Evolutionary conservation across 306 rosid genomes (phyloP), one percentile per base, ranked within the genome.

Genomic region (Heteromeles arbutifolia): DNA sequence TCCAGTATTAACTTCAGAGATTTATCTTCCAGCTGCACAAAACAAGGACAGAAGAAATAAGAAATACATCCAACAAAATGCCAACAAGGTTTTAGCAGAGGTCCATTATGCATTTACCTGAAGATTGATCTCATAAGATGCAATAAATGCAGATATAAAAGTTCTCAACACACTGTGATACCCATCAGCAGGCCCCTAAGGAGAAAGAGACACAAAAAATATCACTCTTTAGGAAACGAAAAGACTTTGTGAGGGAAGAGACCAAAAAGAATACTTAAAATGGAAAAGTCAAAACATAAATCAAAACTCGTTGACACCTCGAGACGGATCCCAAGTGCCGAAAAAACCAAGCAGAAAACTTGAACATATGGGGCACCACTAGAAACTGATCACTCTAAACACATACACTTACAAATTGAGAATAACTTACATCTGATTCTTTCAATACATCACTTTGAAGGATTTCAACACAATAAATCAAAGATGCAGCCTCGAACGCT

Each of bases 111-210:
- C 29, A 70, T 62, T 79, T 85, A 92, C 98, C 97, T 86, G 91
- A 80, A 90, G 83, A 77, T 83, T 92, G 82, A 92, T 84, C 84
- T 92, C 98, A 86, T 95, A 95, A 57, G 97, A 90, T 74, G 97
- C 97, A 85, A 95, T 82, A 83, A 92, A 90, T 69, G 97, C 93
- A 84, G 97, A 92, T 74, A 92, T 64, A 82, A 86, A 84, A 72
- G 98, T 90, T 86, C 97, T 90, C 80, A 95, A 84, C 74, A 95
- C 96, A 89, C 97, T 87, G 32, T 89, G 88, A 81, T 90, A 92
- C 68, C 96, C 96, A 73, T 92, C 83, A 82, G 85, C 80, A 44
- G 92, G 89, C 61, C 96, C 98, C 97, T 94, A 22, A 32, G 25
- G 37, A 25, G 19, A 70, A 81, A 17, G 13, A 74, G 74, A 43